A percentile compares a stretch with the other conserved stretches of the same genome.
phyloP scores from a whole-genome alignment of 176 grass and related monocot genomes.

The Avena eriantha region DNA sequence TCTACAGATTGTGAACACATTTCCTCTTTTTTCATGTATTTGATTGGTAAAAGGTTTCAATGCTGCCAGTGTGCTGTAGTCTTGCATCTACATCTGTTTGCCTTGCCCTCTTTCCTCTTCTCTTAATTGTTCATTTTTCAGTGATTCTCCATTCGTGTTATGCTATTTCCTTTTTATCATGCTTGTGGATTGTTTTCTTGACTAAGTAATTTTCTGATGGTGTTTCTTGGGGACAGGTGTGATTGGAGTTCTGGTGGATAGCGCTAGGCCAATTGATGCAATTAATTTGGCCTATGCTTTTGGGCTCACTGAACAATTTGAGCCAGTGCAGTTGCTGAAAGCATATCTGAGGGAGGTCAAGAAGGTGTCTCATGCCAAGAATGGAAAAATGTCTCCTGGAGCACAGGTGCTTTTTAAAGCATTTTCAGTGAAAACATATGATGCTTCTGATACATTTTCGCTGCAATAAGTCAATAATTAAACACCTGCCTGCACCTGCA shows the following conservation, averaged over 20 bases:
- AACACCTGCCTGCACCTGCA: background rate
- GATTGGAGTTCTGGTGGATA: conserved; percentile 72
- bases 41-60: conserved; percentile 1
- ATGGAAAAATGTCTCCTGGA: conserved; percentile 71
- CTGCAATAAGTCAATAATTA: background rate
- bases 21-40: background rate
- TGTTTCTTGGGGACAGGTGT: conserved; percentile 64
- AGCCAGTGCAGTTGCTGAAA: conserved; percentile 81
- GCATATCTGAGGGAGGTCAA: conserved; percentile 77
- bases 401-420: conserved; percentile 62
- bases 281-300: conserved; percentile 85
- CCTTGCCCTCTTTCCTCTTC: background rate
- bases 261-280: conserved; percentile 80
- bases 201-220: conserved; percentile 21
- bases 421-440: background rate
- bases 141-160: background rate
- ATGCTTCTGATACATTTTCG: background rate
- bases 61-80: background rate
- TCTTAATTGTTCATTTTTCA: conserved; percentile 29
- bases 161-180: conserved; percentile 3
- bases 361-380: conserved; percentile 64
- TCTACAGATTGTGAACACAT: background rate
- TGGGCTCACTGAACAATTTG: conserved; percentile 74
- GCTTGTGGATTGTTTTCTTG: conserved; percentile 9
- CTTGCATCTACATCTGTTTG: conserved; percentile 20